Evolutionary conservation across 768 basidiomycete species (phyloP).

Genomic region (Phaeolepiota aurea): DNA sequence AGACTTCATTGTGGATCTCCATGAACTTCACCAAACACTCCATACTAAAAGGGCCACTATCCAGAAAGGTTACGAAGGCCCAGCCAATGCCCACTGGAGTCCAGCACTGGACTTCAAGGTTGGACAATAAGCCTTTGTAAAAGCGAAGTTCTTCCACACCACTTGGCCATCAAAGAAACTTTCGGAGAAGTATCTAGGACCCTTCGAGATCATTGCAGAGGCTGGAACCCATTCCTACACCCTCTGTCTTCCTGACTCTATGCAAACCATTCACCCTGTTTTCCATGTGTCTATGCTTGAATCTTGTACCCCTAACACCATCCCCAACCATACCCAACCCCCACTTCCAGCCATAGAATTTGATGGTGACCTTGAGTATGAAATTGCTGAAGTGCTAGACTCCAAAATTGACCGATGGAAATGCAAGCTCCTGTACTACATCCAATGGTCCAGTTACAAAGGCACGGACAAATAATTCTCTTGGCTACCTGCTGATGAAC

Average conservation of each 20-base stretch:
- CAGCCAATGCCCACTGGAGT: background rate
- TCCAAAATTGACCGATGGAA: background rate
- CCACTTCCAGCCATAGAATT: background rate
- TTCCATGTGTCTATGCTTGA: slow-evolving; percentile 12
- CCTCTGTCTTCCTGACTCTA: slow-evolving; percentile 11
- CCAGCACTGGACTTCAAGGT: slow-evolving; percentile 1
- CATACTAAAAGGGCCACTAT: background rate
- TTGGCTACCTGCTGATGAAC: background rate
- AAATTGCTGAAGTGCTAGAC: slow-evolving; percentile 1
- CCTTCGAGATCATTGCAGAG: slow-evolving; percentile 12
- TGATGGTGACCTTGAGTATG: slow-evolving; percentile 1
- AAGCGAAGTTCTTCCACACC: background rate
- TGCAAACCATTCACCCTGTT: slow-evolving; percentile 13
- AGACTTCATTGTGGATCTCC: background rate
- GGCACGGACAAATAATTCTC: background rate
- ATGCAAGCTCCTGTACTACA: background rate
- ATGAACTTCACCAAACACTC: background rate
- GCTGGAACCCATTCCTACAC: slow-evolving; percentile 12
- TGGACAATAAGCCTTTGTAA: slow-evolving; percentile 9
- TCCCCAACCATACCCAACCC: background rate
- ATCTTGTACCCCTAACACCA: background rate
- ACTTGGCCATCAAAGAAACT: background rate
- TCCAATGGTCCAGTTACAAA: background rate
- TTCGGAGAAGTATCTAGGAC: slow-evolving; percentile 11
- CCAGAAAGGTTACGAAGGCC: background rate